Evolutionary conservation across 2,329 filamentous ascomycete genomes (phyloP).

Genomic region (Xylaria digitata): DNA sequence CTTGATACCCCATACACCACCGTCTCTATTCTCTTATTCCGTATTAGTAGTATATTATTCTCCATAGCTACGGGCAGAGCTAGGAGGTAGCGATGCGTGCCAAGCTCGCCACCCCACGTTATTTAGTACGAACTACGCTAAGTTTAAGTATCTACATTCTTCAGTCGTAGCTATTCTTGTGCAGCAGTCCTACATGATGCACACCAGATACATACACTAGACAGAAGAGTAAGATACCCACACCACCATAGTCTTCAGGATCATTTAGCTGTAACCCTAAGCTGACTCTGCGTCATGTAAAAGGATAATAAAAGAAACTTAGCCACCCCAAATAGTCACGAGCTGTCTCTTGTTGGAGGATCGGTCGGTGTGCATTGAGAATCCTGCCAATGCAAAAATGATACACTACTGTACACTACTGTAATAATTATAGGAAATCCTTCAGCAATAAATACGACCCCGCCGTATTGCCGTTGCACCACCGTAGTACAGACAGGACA

Average conservation of each 20-base stretch:
- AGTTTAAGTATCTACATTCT: too few relatives aligned
- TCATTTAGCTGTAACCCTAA: conserved; percentile 33
- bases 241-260: conserved; percentile 19
- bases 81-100: background rate
- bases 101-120: conserved; percentile 16
- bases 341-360: conserved; percentile 7
- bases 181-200: conserved; percentile 8
- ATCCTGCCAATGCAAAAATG: conserved; percentile 29
- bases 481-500: background rate
- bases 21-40: too few relatives aligned
- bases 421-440: conserved; percentile 19
- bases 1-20: too few relatives aligned
- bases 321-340: conserved; percentile 28
- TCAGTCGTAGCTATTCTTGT: background rate
- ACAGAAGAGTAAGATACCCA: conserved; percentile 2
- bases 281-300: conserved; percentile 36
- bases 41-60: too few relatives aligned
- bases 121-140: background rate
- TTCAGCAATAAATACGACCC: background rate
- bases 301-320: conserved; percentile 37
- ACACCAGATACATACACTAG: background rate
- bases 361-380: conserved; percentile 20
- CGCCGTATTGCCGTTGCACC: background rate
- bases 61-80: too few relatives aligned
- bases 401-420: conserved; percentile 1